Percentiles rank a stretch among this genome's conserved stretches.
Evolutionary conservation across 2,329 filamentous ascomycete species (phyloP).

Genomic region (Acephala macrosclerotiorum): DNA sequence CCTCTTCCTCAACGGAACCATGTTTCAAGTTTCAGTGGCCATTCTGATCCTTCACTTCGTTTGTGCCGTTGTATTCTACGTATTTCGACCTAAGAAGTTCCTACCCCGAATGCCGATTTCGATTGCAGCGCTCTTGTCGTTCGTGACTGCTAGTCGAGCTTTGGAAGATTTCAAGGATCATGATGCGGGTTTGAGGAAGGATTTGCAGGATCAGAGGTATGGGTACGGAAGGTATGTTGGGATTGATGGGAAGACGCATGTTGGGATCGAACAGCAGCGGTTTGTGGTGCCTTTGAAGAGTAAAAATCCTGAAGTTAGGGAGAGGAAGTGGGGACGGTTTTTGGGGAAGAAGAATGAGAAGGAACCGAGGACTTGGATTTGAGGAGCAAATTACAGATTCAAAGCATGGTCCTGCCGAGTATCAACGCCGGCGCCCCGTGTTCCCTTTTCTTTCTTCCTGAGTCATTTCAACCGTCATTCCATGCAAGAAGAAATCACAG

Average conservation of each 20-base stretch:
- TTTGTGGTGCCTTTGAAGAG: slow-evolving; percentile 47
- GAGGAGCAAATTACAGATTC: neutral
- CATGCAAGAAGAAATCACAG: too few relatives aligned
- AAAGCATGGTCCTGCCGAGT: too few relatives aligned
- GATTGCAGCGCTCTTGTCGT: slow-evolving; percentile 55
- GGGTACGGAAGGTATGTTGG: slow-evolving; percentile 60
- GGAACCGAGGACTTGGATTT: slow-evolving; percentile 33
- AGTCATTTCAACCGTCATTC: too few relatives aligned
- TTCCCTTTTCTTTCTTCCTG: too few relatives aligned
- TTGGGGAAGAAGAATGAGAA: slow-evolving; percentile 14
- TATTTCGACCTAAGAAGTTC: slow-evolving; percentile 48
- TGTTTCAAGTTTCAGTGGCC: slow-evolving; percentile 53
- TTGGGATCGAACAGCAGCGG: slow-evolving; percentile 59
- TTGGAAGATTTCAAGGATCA: slow-evolving; percentile 45
- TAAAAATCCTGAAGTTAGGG: slow-evolving; percentile 31
- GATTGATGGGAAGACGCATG: slow-evolving; percentile 52
- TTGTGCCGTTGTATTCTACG: slow-evolving; percentile 53
- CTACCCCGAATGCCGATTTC: slow-evolving; percentile 60
- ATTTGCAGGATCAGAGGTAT: slow-evolving; percentile 41
- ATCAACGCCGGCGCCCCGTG: too few relatives aligned
- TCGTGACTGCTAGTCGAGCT: slow-evolving; percentile 55
- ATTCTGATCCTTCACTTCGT: slow-evolving; percentile 54
- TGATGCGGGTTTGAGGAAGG: neutral
- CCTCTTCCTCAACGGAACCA: slow-evolving; percentile 56
- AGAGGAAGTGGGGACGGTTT: slow-evolving; percentile 12